Conservation (phyloP, 805 yeast genomes). For the Aciculoconidium aculeatum region DNA sequence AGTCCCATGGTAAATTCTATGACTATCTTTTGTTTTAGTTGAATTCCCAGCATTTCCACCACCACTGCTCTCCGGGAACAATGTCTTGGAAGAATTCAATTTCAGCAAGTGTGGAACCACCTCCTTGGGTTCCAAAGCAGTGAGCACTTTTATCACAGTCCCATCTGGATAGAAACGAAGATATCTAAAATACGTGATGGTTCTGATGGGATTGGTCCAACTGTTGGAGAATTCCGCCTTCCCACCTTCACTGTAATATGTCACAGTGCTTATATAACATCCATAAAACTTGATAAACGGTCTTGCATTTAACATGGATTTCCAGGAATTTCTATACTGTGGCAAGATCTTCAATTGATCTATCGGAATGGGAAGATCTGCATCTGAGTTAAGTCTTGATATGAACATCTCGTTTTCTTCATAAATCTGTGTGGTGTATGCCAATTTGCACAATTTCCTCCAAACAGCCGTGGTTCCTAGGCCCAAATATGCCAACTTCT, state of each 20-base stretch:
- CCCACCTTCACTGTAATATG: conserved; percentile 80
- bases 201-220: conserved; percentile 71
- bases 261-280: conserved; percentile 77
- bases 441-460: conserved; percentile 42
- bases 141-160: conserved; percentile 58
- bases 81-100: conserved; percentile 13
- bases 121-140: conserved; percentile 63
- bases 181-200: conserved; percentile 86
- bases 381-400: conserved; percentile 27
- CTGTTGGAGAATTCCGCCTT: conserved; percentile 57
- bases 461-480: conserved; percentile 46
- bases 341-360: conserved; percentile 25
- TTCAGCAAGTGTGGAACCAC: conserved; percentile 55
- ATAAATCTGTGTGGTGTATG: conserved; percentile 52
- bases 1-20: conserved; percentile 40
- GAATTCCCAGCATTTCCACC: conserved; percentile 10
- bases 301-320: conserved; percentile 50
- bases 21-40: conserved; percentile 18
- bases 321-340: conserved; percentile 32
- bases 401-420: conserved; percentile 36
- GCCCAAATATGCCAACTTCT: conserved; percentile 51
- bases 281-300: conserved; percentile 82
- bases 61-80: conserved; percentile 15
- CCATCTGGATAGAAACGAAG: conserved; percentile 79
- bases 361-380: conserved; percentile 25